These are phyloP conservation scores for Rubroboletus pulcherrimus DNA, from an alignment of 768 basidiomycete species.

Conservation along the genomic window DNA sequence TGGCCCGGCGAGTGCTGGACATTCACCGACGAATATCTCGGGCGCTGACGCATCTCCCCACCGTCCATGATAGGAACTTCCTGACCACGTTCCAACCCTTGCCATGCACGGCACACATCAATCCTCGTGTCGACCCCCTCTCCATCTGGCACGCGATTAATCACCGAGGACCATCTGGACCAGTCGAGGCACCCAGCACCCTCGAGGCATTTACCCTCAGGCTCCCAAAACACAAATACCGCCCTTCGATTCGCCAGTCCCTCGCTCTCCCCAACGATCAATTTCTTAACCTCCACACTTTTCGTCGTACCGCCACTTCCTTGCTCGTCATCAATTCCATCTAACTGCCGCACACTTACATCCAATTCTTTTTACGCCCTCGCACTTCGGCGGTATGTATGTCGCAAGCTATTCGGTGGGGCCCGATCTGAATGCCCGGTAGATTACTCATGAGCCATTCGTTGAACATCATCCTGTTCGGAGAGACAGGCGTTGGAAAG, in stretches of 20 bases:
- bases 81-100: constrained; percentile 13
- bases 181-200: constrained; percentile 11
- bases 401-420: background rate
- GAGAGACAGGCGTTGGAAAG: constrained; percentile 39
- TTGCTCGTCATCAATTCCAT: background rate
- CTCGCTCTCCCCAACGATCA: background rate
- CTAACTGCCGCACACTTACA: background rate
- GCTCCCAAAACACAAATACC: constrained; percentile 16
- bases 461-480: constrained; percentile 42
- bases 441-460: constrained; percentile 18
- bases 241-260: background rate
- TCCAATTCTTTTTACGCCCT: background rate
- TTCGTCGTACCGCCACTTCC: background rate
- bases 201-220: background rate
- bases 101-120: background rate
- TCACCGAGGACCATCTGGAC: constrained; percentile 20
- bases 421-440: constrained; percentile 15
- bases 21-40: background rate
- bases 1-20: background rate
- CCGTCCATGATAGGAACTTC: constrained; percentile 6
- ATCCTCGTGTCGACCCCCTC: constrained; percentile 15
- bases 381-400: constrained; percentile 10
- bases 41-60: background rate
- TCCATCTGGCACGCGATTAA: constrained; percentile 13
- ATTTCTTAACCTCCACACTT: background rate